A percentile compares a stretch with the other conserved stretches of the same genome.
Evolutionary conservation across 208 protist genomes (phyloP).

Genomic region (Wallacemonas sp.): DNA sequence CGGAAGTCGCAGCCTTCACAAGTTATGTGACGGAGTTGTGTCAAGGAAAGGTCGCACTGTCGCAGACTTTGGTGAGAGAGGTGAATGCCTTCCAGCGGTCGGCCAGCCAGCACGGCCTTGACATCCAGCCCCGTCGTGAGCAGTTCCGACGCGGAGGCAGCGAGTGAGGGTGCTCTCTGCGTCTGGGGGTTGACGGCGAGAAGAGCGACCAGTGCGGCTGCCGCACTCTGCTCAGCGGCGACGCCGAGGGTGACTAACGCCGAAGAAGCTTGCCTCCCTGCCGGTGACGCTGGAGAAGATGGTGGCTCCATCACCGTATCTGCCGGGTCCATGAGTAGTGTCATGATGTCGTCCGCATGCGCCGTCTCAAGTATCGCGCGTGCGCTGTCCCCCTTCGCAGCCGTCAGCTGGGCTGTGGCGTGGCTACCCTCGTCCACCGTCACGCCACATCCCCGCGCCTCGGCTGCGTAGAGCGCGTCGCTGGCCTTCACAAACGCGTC

Average conservation of each 20-base stretch:
- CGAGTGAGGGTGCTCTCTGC: neutral
- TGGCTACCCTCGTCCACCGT: too few species aligned
- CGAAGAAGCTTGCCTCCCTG: neutral
- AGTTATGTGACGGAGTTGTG: constrained; percentile 35
- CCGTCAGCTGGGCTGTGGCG: too few species aligned
- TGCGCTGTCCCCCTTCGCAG: too few species aligned
- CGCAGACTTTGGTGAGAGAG: constrained; percentile 37
- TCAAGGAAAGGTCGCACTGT: constrained; percentile 53
- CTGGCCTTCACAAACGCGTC: neutral
- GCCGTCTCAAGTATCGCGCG: neutral
- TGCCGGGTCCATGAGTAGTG: neutral
- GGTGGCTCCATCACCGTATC: too few species aligned
- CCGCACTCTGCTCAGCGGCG: neutral
- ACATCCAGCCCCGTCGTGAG: constrained; percentile 59
- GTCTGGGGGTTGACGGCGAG: neutral
- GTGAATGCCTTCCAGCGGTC: constrained; percentile 18
- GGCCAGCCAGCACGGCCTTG: constrained; percentile 54
- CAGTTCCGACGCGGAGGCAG: constrained; percentile 23
- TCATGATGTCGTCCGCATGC: neutral
- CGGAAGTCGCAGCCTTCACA: constrained; percentile 55
- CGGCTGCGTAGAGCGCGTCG: neutral
- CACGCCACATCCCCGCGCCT: neutral
- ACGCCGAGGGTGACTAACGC: neutral
- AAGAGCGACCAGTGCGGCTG: neutral
- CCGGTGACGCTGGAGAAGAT: too few species aligned